Percentiles rank a stretch among this genome's conserved stretches.
Conservation (phyloP, 257 asterid species). For the Dorcoceras hygrometricum region DNA sequence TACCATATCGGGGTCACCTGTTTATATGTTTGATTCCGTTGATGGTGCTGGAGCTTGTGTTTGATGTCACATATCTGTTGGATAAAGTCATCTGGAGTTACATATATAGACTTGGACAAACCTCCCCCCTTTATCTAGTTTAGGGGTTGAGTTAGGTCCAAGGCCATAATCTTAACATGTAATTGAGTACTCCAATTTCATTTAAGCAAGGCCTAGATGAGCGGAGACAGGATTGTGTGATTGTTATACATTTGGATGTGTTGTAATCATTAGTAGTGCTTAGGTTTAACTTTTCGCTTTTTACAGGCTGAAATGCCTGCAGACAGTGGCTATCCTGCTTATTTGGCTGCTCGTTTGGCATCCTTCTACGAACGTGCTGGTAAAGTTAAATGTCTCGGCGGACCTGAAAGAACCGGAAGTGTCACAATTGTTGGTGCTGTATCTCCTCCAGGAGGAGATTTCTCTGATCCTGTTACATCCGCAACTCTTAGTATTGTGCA, state of each 20-base stretch:
- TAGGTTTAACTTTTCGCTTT: constrained; percentile 9
- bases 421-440: constrained; percentile 99
- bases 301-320: background rate
- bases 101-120: too few relatives aligned
- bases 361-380: constrained; percentile 99
- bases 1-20: too few relatives aligned
- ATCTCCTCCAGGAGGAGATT: constrained; percentile 99
- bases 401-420: constrained; percentile 97
- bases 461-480: constrained; percentile 98
- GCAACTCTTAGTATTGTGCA: constrained; percentile 99
- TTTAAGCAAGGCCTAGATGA: too few relatives aligned
- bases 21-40: too few relatives aligned
- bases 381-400: constrained; percentile 96
- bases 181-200: background rate
- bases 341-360: constrained; percentile 97
- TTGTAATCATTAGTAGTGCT: constrained; percentile 13
- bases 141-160: too few relatives aligned
- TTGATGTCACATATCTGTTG: too few relatives aligned
- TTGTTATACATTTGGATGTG: constrained; percentile 18
- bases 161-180: too few relatives aligned
- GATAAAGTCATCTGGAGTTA: too few relatives aligned
- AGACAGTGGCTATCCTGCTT: constrained; percentile 55
- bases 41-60: too few relatives aligned
- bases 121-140: too few relatives aligned
- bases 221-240: background rate